Conservation (phyloP, 345 rosid species). For the Citrus australasica region DNA sequence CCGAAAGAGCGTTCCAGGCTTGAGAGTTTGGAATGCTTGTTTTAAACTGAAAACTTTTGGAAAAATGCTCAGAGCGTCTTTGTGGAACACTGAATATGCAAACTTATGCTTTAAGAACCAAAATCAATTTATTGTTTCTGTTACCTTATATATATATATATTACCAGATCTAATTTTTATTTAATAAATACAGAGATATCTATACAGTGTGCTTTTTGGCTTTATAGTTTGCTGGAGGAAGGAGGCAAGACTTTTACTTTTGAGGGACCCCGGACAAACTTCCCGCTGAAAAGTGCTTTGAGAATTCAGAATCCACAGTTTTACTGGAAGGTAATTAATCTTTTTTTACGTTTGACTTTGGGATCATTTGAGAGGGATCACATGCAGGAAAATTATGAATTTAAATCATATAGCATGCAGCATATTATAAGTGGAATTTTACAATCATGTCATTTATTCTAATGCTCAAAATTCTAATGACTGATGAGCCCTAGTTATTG, state of each 20-base stretch:
- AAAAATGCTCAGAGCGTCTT: too few relatives aligned
- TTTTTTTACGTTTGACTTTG: neutral
- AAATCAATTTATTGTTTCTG: too few relatives aligned
- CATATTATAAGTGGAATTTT: neutral
- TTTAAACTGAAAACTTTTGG: too few relatives aligned
- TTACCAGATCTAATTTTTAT: neutral
- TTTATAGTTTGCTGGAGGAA: slow-evolving; percentile 68
- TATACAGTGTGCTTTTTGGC: neutral
- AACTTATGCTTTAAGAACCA: too few relatives aligned
- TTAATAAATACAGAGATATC: neutral
- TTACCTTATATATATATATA: too few relatives aligned
- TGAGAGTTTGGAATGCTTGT: too few relatives aligned
- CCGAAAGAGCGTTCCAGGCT: too few relatives aligned
- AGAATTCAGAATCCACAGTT: slow-evolving; percentile 77
- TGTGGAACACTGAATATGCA: too few relatives aligned
- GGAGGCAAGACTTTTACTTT: slow-evolving; percentile 82
- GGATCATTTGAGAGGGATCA: neutral
- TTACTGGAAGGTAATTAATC: slow-evolving; percentile 78
- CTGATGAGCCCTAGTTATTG: neutral
- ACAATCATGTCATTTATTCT: neutral
- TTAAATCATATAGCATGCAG: neutral
- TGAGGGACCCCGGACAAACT: slow-evolving; percentile 47
- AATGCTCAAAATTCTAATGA: neutral
- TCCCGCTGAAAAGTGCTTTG: slow-evolving; percentile 44
- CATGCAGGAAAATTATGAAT: neutral